These are phyloP conservation scores for Ustilago hordei DNA, from an alignment of 1,284 basidiomycete species.

Conservation along the genomic window DNA sequence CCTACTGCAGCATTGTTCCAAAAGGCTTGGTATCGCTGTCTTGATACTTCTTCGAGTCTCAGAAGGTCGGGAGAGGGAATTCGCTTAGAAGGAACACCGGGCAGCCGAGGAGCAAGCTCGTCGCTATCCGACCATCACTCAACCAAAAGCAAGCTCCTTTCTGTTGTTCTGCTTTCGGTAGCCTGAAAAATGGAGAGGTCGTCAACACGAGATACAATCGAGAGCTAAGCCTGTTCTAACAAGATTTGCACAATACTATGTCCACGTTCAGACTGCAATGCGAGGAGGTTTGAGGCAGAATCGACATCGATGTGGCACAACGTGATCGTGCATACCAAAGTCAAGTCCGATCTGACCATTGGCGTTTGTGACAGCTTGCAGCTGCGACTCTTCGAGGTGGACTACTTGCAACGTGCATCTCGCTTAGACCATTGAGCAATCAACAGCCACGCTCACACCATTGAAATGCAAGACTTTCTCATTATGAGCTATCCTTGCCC, in stretches of 20 bases:
- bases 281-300: not conserved
- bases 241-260: not conserved
- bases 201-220: not conserved
- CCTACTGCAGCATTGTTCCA: not conserved
- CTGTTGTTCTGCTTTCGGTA: not conserved
- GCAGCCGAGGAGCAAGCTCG: constrained; percentile 20
- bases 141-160: not conserved
- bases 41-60: not conserved
- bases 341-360: not conserved
- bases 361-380: not conserved
- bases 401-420: constrained; percentile 28
- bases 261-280: not conserved
- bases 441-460: not conserved
- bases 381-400: constrained; percentile 5
- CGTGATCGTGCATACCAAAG: constrained; percentile 4
- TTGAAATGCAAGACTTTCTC: not conserved
- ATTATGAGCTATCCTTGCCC: not conserved
- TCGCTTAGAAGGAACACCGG: not conserved
- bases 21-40: not conserved
- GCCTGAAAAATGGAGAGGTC: not conserved
- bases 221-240: not conserved
- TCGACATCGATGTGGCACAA: constrained; percentile 3
- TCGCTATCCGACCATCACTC: constrained; percentile 6
- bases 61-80: constrained; percentile 15
- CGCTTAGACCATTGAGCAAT: not conserved